Base-by-base conservation (phyloP, 352 stramenopile genomes). In the Phytophthora melonis region DNA sequence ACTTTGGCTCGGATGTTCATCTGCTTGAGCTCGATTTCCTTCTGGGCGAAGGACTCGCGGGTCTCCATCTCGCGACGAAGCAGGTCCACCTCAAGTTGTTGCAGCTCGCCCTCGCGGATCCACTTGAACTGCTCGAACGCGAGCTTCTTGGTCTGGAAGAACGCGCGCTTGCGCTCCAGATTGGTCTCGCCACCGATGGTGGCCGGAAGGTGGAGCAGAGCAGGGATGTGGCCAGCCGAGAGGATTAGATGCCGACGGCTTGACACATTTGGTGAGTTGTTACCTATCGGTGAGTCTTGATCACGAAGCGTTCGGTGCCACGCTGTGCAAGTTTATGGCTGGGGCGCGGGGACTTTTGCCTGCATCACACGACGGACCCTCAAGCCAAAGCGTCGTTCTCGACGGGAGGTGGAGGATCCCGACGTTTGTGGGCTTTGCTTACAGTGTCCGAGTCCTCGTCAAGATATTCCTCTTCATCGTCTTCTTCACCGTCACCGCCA, bases 51-150 rank as follows among this genome's bases (percentile, higher is more conserved):
- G 8, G 52, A 58, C 27, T 78, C 43, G 16, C 71, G 60, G 11
- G 53, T 61, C 52, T 78, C 21, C 66, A 78, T 74, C 43, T 78
- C 71, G 41, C 50, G 57, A 23, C 61, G 71, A 11, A 78, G 49
- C 32, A 74, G 10, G 7, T 69, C 30, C 27, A 74, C 10, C 25
- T 74, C 60, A 25, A 64, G 39, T 23, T 74, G 57, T 27, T 74
- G 66, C 19, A 74, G 49, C 19, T 78, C 55, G 18, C 54, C 63
- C 49, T 70, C 70, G n/a, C 30, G 11, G 1, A 54, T 43, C 55
- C 55, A 74, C 49, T 69, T 69, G 18, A 70, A 43, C 61, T 74
- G 65, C 58, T 73, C 63, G 21, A 72, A 77, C 2, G 57, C 58
- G 18, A 76, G 32, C 21, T 64, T 41, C 30, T 76, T 76, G 6